Base-by-base conservation (phyloP, 2,329 filamentous ascomycete species). In the Kalaharituber pfeilii region DNA sequence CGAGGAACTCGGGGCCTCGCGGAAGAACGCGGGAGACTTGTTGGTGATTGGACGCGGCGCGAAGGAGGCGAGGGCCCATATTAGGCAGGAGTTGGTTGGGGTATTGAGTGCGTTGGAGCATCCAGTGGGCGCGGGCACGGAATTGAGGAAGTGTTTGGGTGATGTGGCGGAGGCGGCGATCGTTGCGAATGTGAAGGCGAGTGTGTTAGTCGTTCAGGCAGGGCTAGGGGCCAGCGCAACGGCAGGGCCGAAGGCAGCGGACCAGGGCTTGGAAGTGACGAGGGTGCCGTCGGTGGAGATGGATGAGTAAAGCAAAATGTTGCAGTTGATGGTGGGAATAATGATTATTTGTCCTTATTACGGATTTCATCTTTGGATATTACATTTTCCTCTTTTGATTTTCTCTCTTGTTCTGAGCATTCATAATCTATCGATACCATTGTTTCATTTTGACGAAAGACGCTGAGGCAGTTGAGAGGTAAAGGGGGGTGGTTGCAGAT, bases 201-300 rank as follows among this genome's bases (percentile, higher is more conserved):
- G 82, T 66, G 69, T 87, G 25, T 69, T 87, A 52, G 76, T 87
- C 53, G 73, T 88, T 26, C 80, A 86, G 68, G 81, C 81, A 25
- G 6, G 18, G 42, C 9, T 36, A n/a, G n/a, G 30, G 30, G n/a
- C n/a, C n/a, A n/a, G n/a, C n/a, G n/a, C n/a, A n/a, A n/a, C n/a
- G n/a, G n/a, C n/a, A n/a, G n/a, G n/a, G n/a, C n/a, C n/a, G n/a
- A n/a, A n/a, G n/a, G n/a, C n/a, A n/a, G n/a, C n/a, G n/a, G n/a
- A n/a, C n/a, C n/a, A n/a, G n/a, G n/a, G n/a, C n/a, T n/a, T n/a
- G n/a, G n/a, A n/a, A n/a, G n/a, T n/a, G n/a, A n/a, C n/a, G n/a
- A n/a, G n/a, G n/a, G n/a, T n/a, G n/a, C n/a, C n/a, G n/a, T n/a
- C n/a, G n/a, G n/a, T n/a, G n/a, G n/a, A n/a, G n/a, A n/a, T n/a